These are phyloP conservation scores for Sophora flavescens DNA, from an alignment of 306 rosid genomes.

Conservation along the genomic window DNA sequence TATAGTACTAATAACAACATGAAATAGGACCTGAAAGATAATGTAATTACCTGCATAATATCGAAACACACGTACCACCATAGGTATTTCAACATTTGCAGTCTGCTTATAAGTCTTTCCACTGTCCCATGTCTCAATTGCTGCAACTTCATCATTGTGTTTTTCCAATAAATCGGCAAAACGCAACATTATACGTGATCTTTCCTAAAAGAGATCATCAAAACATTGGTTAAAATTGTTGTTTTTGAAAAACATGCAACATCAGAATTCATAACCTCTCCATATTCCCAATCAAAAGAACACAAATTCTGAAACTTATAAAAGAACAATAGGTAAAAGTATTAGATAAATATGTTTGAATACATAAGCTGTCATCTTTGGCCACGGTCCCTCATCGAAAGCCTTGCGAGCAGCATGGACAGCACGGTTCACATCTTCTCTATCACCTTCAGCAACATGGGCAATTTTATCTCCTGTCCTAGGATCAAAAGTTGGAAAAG, in stretches of 20 bases:
- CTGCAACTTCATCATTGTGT: constrained; percentile 68
- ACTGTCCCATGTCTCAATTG: constrained; percentile 84
- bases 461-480: constrained; percentile 74
- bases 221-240: constrained; percentile 9
- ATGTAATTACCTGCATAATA: constrained; percentile 71
- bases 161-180: constrained; percentile 83
- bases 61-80: constrained; percentile 66
- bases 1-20: neutral
- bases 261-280: neutral
- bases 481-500: constrained; percentile 77
- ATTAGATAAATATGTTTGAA: neutral
- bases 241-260: constrained; percentile 7
- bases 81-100: constrained; percentile 69
- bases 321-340: neutral
- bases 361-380: constrained; percentile 89
- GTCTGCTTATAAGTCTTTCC: constrained; percentile 83
- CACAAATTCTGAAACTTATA: neutral
- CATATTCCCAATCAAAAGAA: neutral
- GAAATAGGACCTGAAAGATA: constrained; percentile 19
- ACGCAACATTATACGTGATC: constrained; percentile 62
- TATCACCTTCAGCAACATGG: constrained; percentile 72
- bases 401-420: constrained; percentile 82
- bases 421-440: constrained; percentile 69
- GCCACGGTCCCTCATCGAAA: constrained; percentile 90
- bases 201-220: constrained; percentile 58